Conservation (phyloP, 2,329 filamentous ascomycete genomes). For the Colletotrichum chlorophyti region DNA sequence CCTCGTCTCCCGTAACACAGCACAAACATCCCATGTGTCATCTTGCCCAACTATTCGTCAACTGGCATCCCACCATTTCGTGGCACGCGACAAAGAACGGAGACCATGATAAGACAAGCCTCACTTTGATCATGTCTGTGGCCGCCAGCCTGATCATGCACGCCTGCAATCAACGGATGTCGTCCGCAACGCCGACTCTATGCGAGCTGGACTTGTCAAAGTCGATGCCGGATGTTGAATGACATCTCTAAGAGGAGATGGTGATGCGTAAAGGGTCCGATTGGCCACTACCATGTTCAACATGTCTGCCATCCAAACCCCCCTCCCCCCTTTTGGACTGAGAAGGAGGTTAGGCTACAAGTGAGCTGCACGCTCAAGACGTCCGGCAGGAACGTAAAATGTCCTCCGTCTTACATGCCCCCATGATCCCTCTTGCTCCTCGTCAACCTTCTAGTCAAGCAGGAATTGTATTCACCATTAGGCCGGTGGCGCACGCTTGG, state of each 20-base stretch:
- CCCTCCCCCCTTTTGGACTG: too few relatives aligned
- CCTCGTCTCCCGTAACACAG: not conserved
- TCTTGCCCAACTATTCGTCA: not conserved
- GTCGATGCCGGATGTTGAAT: too few relatives aligned
- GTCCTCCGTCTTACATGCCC: not conserved
- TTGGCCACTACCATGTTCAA: not conserved
- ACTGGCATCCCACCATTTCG: not conserved
- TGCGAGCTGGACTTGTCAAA: not conserved
- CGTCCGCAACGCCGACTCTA: not conserved
- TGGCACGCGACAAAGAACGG: not conserved
- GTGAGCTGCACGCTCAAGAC: too few relatives aligned
- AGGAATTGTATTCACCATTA: too few relatives aligned
- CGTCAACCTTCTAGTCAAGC: too few relatives aligned
- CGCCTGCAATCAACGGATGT: too few relatives aligned
- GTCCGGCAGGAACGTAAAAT: too few relatives aligned
- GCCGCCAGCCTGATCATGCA: not conserved
- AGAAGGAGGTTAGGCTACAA: too few relatives aligned
- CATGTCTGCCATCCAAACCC: too few relatives aligned
- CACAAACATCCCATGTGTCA: not conserved
- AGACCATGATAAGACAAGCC: too few relatives aligned
- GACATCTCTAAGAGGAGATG: not conserved
- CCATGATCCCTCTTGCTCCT: not conserved
- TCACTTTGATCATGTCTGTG: too few relatives aligned
- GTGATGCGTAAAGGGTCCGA: not conserved
- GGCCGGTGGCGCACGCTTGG: constrained; percentile 6